Evolutionary conservation across 148 eudicot genomes (phyloP), one percentile per base, ranked within the genome.

Genomic region (Rhododendron griersonianum): DNA sequence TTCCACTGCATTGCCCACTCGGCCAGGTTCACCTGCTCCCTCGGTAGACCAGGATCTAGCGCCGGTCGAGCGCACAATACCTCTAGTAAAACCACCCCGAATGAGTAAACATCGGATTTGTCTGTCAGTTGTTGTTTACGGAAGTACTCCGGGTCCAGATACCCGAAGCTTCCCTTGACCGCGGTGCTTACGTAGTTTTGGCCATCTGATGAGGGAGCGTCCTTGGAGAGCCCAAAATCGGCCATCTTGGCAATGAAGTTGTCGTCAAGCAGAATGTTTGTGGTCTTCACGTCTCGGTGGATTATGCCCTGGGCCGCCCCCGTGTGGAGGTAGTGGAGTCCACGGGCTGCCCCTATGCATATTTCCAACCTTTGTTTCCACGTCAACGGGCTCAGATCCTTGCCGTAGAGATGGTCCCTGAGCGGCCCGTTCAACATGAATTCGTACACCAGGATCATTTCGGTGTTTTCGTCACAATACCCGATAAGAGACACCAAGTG

Each of bases 121-220:
- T 96, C 98, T 0, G 99, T 96, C 7, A 96, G 90, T 53, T 96
- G 99, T 78, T 96, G 98, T 81, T 96, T 95, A 25, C 98, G 86
- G 89, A 96, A 96, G 89, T 96, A 96, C 86, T 96, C 99, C 0
- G 99, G 99, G 78, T 96, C 99, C 1, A 96, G 91, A 51, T 96
- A 96, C 75, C 99, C 98, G 45, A 96, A 96, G 59, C 98, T 95
- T 1, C 99, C 99, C 86, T 96, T 96, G 84, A 93, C 94, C 0
- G 95, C 92, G 1, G 94, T 94, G 85, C 96, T 94, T 13, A 92
- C 94, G 47, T 93, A 94, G 11, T 94, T 88, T 41, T 90, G 91
- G 11, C 89, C 93, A n/a, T 87, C 71, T 0, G 89, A 76, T 2
- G 78, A 76, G 15, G 94, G 91, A 1, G 89, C 93, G 7, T 86